Base-by-base conservation (phyloP, 2,329 filamentous ascomycete species). In the Aspergillus sergii region DNA sequence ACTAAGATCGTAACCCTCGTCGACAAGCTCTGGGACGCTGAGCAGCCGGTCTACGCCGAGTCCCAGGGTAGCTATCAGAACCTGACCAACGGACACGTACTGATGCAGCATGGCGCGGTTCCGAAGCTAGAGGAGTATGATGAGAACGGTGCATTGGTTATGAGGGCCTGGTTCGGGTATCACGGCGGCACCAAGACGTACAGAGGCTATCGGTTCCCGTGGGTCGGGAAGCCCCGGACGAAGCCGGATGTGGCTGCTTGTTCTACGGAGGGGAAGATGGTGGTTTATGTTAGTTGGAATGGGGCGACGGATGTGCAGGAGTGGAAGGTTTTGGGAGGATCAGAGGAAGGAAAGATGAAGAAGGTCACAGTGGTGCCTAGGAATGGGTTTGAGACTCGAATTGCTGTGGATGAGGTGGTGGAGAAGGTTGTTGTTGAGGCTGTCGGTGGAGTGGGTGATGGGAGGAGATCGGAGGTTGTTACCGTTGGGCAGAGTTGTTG, bases 231-330 rank as follows among this genome's bases (percentile, higher is more conserved):
- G 6, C 71, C 69, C 1, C 58, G 56, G 16, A 66, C 67, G 4
- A 61, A 58, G n/a, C 69, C 70, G 4, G 60, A 64, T 32, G 64
- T 68, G 9, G 57, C 66, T 28, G 67, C 67, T 8, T 72, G 69
- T 36, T 26, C 62, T n/a, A 50, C 59, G 5, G 32, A 53, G 1
- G 62, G 60, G 4, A 63, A 45, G 59, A 66, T 63, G 6, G 65
- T 68, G 55, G 69, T 77, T 10, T 74, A 76, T 66, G 76, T 78
- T 67, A 78, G 77, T 61, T 79, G 77, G 76, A 76, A 77, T 59
- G 76, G 76, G 16, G 77, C 77, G 8, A 79, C 77, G 11, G 76
- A 77, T 60, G 64, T 71, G 19, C 30, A 64, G 41, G 56, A 64
- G 21, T 71, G 70, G 67, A 69, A 66, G 58, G 59, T 71, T 4